Conservation (phyloP, 768 basidiomycete species). For the Tylopilus balloui region DNA sequence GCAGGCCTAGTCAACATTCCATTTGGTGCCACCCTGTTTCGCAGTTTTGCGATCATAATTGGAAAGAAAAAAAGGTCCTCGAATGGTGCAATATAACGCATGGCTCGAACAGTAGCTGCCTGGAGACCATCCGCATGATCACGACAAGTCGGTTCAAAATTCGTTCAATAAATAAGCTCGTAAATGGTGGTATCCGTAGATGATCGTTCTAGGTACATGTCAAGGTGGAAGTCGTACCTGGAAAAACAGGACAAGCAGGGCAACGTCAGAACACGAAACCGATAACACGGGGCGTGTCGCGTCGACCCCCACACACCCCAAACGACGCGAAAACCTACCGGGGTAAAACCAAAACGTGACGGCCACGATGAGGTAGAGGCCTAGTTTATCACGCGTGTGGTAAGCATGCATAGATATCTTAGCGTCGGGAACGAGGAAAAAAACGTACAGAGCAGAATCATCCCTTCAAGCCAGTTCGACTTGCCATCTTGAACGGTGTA, state of each 20-base stretch:
- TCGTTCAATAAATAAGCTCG: neutral
- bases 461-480: constrained; percentile 90
- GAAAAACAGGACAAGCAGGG: neutral
- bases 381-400: constrained; percentile 22
- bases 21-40: neutral
- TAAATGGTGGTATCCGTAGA: too few relatives aligned
- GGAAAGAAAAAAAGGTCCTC: too few relatives aligned
- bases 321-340: constrained; percentile 31
- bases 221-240: neutral
- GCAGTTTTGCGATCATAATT: neutral
- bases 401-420: neutral
- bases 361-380: constrained; percentile 53
- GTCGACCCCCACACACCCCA: too few relatives aligned
- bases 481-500: constrained; percentile 83
- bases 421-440: too few relatives aligned
- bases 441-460: constrained; percentile 62
- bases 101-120: too few relatives aligned
- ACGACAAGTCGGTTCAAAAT: neutral
- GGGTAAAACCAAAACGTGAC: constrained; percentile 54
- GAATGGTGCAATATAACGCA: neutral
- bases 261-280: constrained; percentile 5
- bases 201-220: constrained; percentile 11
- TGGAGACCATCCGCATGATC: neutral
- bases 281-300: too few relatives aligned
- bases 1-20: neutral